These are phyloP conservation scores for Komagataella ulmi DNA, from an alignment of 805 yeast genomes.

Conservation along the genomic window DNA sequence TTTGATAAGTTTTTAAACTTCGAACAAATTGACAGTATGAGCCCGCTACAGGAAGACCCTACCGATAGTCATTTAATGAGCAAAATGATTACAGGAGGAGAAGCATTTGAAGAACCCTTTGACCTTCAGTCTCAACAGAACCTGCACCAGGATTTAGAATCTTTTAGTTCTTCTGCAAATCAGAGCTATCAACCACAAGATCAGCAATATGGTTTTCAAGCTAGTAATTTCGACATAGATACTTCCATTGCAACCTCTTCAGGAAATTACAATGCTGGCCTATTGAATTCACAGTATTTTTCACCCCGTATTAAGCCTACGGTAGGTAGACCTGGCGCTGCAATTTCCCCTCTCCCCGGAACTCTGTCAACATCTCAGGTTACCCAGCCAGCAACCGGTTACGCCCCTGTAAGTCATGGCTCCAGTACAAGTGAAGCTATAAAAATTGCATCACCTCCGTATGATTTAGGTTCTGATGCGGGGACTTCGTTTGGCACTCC, in stretches of 20 bases:
- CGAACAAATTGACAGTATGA: not conserved
- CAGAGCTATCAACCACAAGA: not conserved
- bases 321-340: not conserved
- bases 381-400: conserved; percentile 4
- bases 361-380: conserved; percentile 4
- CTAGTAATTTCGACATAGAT: not conserved
- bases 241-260: not conserved
- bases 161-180: not conserved
- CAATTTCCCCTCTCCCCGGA: not conserved
- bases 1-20: not conserved
- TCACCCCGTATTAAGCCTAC: conserved; percentile 15
- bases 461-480: not conserved
- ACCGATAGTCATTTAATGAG: not conserved
- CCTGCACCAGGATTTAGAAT: not conserved
- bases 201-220: not conserved
- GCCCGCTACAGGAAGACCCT: not conserved
- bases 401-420: not conserved
- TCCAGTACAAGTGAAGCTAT: not conserved
- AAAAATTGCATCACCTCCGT: not conserved
- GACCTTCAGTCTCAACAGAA: not conserved
- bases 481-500: not conserved
- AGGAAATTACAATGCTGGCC: not conserved
- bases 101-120: not conserved
- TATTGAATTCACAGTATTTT: conserved; percentile 10
- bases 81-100: not conserved